Percentiles rank a stretch among this genome's conserved stretches.
These are phyloP conservation scores for Datisca glomerata DNA, from an alignment of 306 rosid genomes.

Conservation along the genomic window DNA sequence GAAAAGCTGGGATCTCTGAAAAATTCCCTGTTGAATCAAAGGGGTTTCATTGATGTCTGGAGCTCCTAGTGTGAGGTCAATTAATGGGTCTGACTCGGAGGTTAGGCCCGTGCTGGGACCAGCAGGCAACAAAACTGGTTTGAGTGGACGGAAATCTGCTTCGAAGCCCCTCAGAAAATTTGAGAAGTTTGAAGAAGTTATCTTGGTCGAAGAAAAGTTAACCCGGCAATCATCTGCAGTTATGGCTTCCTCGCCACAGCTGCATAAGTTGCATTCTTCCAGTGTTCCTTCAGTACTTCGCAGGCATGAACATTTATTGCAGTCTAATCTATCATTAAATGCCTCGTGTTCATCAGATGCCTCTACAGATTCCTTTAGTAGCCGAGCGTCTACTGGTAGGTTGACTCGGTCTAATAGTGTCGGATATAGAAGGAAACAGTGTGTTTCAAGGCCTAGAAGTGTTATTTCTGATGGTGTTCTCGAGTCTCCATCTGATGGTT, in stretches of 20 bases:
- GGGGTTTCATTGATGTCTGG: slow-evolving; percentile 55
- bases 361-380: slow-evolving; percentile 73
- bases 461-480: slow-evolving; percentile 47
- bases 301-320: slow-evolving; percentile 62
- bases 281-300: slow-evolving; percentile 49
- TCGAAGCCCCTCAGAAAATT: slow-evolving; percentile 48
- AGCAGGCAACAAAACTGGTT: slow-evolving; percentile 59
- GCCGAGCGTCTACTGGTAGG: slow-evolving; percentile 76
- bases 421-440: slow-evolving; percentile 50
- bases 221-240: slow-evolving; percentile 23
- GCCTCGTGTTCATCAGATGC: slow-evolving; percentile 89
- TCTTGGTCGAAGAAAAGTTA: slow-evolving; percentile 45
- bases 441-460: slow-evolving; percentile 53
- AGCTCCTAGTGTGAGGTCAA: slow-evolving; percentile 73
- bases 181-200: slow-evolving; percentile 32
- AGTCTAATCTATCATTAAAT: slow-evolving; percentile 51
- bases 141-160: slow-evolving; percentile 35
- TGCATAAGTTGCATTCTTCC: slow-evolving; percentile 23
- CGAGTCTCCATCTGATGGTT: slow-evolving; percentile 44
- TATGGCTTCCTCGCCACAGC: slow-evolving; percentile 25
- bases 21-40: no score
- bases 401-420: slow-evolving; percentile 47
- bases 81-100: slow-evolving; percentile 71
- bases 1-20: slow-evolving; percentile 5
- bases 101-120: slow-evolving; percentile 60